Evolutionary conservation across 192 early-diverging fungal species (phyloP).

Genomic region (Backusella luteola): DNA sequence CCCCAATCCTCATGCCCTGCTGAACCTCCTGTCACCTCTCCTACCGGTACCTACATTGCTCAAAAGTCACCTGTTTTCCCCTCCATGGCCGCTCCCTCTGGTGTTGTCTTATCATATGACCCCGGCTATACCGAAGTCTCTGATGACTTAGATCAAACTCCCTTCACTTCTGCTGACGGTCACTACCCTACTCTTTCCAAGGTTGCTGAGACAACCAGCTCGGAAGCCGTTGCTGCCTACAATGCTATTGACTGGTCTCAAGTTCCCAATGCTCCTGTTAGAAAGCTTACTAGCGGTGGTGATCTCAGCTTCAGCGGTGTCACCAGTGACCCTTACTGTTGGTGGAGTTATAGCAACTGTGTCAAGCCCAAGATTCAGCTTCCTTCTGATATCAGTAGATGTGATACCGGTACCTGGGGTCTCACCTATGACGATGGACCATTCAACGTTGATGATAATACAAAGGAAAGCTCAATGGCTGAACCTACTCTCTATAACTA

Average conservation of each 20-base stretch:
- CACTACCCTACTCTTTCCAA: neutral
- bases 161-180: neutral
- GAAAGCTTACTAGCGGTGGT: constrained; percentile 18
- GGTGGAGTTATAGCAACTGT: constrained; percentile 25
- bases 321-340: constrained; percentile 20
- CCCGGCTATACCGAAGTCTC: neutral
- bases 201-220: neutral
- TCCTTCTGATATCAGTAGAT: constrained; percentile 23
- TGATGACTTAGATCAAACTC: neutral
- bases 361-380: neutral
- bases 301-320: neutral
- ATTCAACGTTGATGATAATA: neutral
- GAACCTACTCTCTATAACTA: constrained; percentile 27
- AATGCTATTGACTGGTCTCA: constrained; percentile 12
- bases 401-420: constrained; percentile 35
- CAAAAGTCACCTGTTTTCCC: constrained; percentile 16
- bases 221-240: constrained; percentile 18
- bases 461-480: neutral
- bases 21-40: neutral
- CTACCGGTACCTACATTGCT: constrained; percentile 12
- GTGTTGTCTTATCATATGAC: neutral
- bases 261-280: neutral
- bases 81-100: constrained; percentile 18
- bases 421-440: constrained; percentile 49
- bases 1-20: neutral